A percentile compares a stretch with the other conserved stretches of the same genome.
Evolutionary conservation across 1,284 basidiomycete genomes (phyloP).

Genomic region (Mycena sp.): DNA sequence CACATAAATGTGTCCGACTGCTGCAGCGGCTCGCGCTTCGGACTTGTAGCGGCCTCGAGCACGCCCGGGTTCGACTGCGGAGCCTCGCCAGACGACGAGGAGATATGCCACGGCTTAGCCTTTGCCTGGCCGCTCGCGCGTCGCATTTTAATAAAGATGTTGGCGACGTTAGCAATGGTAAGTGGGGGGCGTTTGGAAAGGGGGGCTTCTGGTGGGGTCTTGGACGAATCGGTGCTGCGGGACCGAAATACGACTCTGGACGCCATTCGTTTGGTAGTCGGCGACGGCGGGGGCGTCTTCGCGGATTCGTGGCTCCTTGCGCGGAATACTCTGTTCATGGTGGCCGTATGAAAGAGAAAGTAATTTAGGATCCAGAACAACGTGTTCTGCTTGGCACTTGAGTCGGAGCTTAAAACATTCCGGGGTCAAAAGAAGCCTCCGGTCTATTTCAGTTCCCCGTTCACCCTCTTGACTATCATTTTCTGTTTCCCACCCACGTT

Average conservation of each 20-base stretch:
- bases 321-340: too few relatives aligned
- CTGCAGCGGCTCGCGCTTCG: slow-evolving; percentile 52
- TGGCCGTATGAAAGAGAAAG: too few relatives aligned
- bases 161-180: slow-evolving; percentile 53
- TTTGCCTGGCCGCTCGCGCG: slow-evolving; percentile 40
- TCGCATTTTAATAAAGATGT: slow-evolving; percentile 61
- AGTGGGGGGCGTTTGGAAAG: slow-evolving; percentile 31
- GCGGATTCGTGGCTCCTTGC: too few relatives aligned
- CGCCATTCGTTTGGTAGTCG: not conserved
- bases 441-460: too few relatives aligned
- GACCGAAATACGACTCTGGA: slow-evolving; percentile 20
- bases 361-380: too few relatives aligned
- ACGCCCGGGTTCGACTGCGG: slow-evolving; percentile 62
- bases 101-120: slow-evolving; percentile 47
- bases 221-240: slow-evolving; percentile 9
- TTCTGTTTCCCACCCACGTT: too few relatives aligned
- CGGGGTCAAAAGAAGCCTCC: too few relatives aligned
- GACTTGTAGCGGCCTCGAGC: slow-evolving; percentile 45
- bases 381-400: too few relatives aligned
- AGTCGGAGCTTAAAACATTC: too few relatives aligned
- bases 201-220: slow-evolving; percentile 12
- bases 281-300: too few relatives aligned
- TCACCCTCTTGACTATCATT: too few relatives aligned
- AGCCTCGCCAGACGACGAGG: slow-evolving; percentile 58
- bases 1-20: slow-evolving; percentile 66